Evolutionary conservation across 2,329 filamentous ascomycete genomes (phyloP), one percentile per base, ranked within the genome.

Genomic region (Hypoxylon rubiginosum): DNA sequence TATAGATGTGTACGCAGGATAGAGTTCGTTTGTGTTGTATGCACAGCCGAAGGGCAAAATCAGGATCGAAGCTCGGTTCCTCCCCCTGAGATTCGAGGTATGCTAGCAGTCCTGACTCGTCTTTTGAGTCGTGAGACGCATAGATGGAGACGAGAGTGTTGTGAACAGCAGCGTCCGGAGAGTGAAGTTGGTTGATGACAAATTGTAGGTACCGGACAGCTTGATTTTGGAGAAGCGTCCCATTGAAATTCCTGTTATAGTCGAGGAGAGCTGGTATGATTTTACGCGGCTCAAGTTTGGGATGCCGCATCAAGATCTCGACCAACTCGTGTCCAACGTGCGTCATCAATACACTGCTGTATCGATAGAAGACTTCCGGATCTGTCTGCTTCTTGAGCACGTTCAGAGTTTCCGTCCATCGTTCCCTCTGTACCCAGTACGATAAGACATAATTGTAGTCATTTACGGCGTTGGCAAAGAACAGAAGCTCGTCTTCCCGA

Each of bases 131-230:
- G 72, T 96, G 91, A 0, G 94, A 94, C 3, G 96, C 96, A 77
- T 97, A 97, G 55, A 99, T 95, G 8, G 95, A 97, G 52, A 99
- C 93, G 5, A 99, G 87, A 0, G 96, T 98, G 78, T 99, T 99
- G 82, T 99, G 96, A 10, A 99, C 91, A 1, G 96, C 95, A 2
- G 96, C 90, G 74, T 95, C 87, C 64, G 90, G 86, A 57, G 94
- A 91, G 77, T 91, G 86, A 74, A 94, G 86, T 81, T 95, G 88
- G 81, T 97, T 94, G 74, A 99, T 94, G 64, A 94, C 93, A 78
- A 95, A 97, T 71, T 94, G 92, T 19, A 99, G 89, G 77, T 99
- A 99, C 45, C 96, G 89, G 41, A 98, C 86, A 0, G 96, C 96
- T 82, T 99, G 96, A 73, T 98, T 98, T 77, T 93, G 89, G 6